Conservation (phyloP, 2,329 filamentous ascomycete genomes). For the Xylariaceae sp. region DNA sequence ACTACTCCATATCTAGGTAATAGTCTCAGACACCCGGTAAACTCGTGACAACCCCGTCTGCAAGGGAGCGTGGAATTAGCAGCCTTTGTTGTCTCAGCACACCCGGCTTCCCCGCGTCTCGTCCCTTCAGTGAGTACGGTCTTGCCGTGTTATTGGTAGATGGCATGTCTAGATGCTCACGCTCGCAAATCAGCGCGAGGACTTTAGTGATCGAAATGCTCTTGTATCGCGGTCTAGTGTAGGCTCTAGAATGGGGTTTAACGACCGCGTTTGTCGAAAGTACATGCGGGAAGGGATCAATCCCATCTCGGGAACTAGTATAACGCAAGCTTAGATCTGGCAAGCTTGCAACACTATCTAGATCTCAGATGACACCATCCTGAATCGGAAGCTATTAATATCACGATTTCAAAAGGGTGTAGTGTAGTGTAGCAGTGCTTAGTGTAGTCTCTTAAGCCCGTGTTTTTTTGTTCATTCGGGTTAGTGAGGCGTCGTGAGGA, state of each 20-base stretch:
- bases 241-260: too few species aligned
- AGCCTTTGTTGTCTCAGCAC: slow-evolving; percentile 9
- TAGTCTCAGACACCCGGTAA: slow-evolving; percentile 7
- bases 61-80: slow-evolving; percentile 1
- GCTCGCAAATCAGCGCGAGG: not conserved
- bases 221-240: not conserved
- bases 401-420: not conserved
- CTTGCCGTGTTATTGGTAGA: not conserved
- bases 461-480: too few species aligned
- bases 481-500: slow-evolving; percentile 2
- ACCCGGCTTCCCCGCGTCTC: not conserved
- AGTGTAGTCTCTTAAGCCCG: not conserved
- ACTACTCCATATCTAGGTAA: not conserved
- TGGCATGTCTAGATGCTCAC: not conserved
- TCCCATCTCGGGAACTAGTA: too few species aligned
- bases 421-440: too few species aligned
- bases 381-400: not conserved
- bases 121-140: not conserved
- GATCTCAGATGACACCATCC: not conserved
- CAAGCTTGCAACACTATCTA: not conserved
- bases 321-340: not conserved
- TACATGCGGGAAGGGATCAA: too few species aligned
- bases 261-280: slow-evolving; percentile 2
- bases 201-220: not conserved
- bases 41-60: slow-evolving; percentile 1